These are phyloP conservation scores for Pestalotiopsis sp. DNA, from an alignment of 2,329 filamentous ascomycete genomes.

Conservation along the genomic window DNA sequence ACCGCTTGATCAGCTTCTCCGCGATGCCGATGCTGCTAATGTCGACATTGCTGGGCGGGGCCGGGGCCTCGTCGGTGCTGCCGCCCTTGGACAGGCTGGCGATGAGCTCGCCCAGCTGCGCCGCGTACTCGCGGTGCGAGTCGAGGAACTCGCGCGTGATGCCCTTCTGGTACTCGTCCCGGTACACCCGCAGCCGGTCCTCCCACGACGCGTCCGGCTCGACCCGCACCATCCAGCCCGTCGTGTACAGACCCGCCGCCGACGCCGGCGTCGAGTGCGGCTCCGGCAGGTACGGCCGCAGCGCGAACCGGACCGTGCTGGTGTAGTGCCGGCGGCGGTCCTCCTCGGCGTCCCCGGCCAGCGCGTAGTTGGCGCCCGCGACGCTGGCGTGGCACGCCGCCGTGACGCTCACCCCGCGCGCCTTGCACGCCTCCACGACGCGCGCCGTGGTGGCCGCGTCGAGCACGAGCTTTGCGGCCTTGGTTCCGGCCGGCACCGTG, in stretches of 20 bases:
- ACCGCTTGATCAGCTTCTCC: constrained; percentile 27
- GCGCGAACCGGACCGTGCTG: constrained; percentile 31
- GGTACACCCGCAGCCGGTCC: constrained; percentile 19
- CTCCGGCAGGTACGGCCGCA: constrained; percentile 29
- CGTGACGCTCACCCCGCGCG: constrained; percentile 26
- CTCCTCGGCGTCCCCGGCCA: constrained; percentile 17
- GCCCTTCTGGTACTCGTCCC: constrained; percentile 25
- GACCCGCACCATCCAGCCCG: background rate
- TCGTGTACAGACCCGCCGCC: constrained; percentile 21
- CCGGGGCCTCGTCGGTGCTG: constrained; percentile 2
- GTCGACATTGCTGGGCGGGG: constrained; percentile 33
- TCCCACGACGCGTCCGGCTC: background rate
- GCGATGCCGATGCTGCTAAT: constrained; percentile 29
- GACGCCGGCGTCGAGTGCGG: constrained; percentile 29
- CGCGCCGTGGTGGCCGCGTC: constrained; percentile 21
- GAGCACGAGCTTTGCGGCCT: constrained; percentile 14
- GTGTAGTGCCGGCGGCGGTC: constrained; percentile 24
- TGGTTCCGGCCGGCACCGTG: no score
- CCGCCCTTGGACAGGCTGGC: constrained; percentile 22
- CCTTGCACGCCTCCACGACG: constrained; percentile 22
- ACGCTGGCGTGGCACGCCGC: constrained; percentile 35
- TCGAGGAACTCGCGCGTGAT: constrained; percentile 25
- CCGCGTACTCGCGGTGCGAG: constrained; percentile 31
- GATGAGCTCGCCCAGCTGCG: constrained; percentile 22
- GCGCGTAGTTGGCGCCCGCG: constrained; percentile 30